A percentile compares a stretch with the other conserved stretches of the same genome.
phyloP scores from a whole-genome alignment of 441 rosid species.

The Omphalea diandra region DNA sequence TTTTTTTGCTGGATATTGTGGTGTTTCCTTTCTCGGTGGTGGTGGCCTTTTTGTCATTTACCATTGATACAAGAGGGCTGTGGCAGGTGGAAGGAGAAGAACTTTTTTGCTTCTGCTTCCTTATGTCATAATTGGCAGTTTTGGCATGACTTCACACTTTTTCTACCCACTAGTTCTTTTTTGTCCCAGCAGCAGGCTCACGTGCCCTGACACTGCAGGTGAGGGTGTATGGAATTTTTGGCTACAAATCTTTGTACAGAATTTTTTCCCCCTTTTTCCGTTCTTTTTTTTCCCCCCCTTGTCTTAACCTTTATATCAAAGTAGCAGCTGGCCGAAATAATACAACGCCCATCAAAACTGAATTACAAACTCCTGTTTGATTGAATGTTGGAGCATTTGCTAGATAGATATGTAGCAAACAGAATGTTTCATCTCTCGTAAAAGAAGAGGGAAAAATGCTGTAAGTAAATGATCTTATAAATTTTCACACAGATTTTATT shows the following conservation, averaged over 20 bases:
- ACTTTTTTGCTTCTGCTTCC: conserved; percentile 30
- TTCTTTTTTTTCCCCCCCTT: conserved; percentile 3
- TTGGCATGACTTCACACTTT: conserved; percentile 22
- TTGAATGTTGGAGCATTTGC: conserved; percentile 29
- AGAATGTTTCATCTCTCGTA: conserved; percentile 20
- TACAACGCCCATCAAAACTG: conserved; percentile 28
- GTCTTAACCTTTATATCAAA: conserved; percentile 25
- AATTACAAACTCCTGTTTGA: conserved; percentile 28
- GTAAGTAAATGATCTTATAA: conserved; percentile 57
- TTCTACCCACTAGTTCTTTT: conserved; percentile 15
- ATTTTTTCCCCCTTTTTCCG: conserved; percentile 25
- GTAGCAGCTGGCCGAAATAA: conserved; percentile 45
- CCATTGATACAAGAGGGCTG: conserved; percentile 9
- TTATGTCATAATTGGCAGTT: conserved; percentile 22
- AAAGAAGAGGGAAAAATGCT: conserved; percentile 28
- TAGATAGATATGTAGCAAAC: conserved; percentile 31
- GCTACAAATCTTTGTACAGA: conserved; percentile 50
- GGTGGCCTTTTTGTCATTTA: background rate
- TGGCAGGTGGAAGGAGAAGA: conserved; percentile 14
- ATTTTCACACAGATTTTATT: conserved; percentile 32
- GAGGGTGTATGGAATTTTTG: conserved; percentile 45
- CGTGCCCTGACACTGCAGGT: conserved; percentile 32
- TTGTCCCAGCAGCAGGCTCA: conserved; percentile 30
- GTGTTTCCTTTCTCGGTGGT: conserved; percentile 6
- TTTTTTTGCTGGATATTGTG: conserved; percentile 17